Conservation (phyloP, 768 basidiomycete species). For the Panellus pusillus region DNA sequence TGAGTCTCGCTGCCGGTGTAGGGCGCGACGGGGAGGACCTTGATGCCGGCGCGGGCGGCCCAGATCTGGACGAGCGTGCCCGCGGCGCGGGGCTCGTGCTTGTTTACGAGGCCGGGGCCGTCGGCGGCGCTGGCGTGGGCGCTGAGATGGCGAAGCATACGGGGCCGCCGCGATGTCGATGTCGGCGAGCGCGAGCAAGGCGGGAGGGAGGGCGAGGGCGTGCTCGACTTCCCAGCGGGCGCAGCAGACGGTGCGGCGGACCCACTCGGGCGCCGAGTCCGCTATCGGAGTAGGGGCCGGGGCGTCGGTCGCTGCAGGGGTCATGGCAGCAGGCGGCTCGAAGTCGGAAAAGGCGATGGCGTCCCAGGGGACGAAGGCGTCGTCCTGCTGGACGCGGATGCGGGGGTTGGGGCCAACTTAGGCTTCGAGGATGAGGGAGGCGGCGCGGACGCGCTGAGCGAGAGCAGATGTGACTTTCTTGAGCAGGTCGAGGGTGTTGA, state of each 20-base stretch:
- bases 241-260: constrained; percentile 81
- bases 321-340: constrained; percentile 11
- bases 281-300: too few species aligned
- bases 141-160: constrained; percentile 30
- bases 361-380: constrained; percentile 84
- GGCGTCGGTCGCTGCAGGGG: too few species aligned
- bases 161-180: constrained; percentile 25
- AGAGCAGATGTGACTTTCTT: too few species aligned
- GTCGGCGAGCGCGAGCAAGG: constrained; percentile 21
- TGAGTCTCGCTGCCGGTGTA: too few species aligned
- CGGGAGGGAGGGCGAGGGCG: constrained; percentile 37
- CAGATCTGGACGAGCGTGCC: constrained; percentile 66
- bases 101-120: constrained; percentile 53
- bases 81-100: constrained; percentile 63
- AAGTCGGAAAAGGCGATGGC: constrained; percentile 47
- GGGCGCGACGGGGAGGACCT: constrained; percentile 57
- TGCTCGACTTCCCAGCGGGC: constrained; percentile 71
- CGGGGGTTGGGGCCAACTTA: constrained; percentile 83
- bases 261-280: constrained; percentile 81
- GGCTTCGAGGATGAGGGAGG: constrained; percentile 85
- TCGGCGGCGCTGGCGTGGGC: constrained; percentile 57
- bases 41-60: constrained; percentile 64
- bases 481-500: too few species aligned
- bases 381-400: too few species aligned
- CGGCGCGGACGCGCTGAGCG: constrained; percentile 81